Evolutionary conservation across 2,329 filamentous ascomycete genomes (phyloP), one percentile per base, ranked within the genome.

Genomic region (Beauveria medogensis): DNA sequence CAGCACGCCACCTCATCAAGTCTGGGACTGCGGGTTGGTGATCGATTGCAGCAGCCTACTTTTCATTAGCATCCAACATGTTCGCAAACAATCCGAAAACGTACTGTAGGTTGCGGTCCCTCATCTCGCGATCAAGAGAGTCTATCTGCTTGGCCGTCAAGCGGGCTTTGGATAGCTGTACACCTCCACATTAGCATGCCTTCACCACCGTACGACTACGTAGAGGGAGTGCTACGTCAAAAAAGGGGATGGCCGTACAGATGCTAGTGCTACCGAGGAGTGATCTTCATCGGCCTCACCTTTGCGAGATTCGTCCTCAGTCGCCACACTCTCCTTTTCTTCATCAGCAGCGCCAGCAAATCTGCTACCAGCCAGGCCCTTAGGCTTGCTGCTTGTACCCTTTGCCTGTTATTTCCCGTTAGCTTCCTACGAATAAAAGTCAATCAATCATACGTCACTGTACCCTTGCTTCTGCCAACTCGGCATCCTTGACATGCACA

Each of bases 181-280:
- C 5, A 12, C 43, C 43, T 50, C 55, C 10, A n/a, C 16, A 53
- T 30, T 63, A 71, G 66, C 52, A 43, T 30, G 34, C 10, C 26
- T 52, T 52, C 40, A 40, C 34, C 20, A 22, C 1, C 30, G 58
- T 22, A 22, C 7, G 22, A 30, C 20, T 34, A 37, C 55, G 30
- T 50, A 46, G 28, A 20, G 40, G 26, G 46, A 63, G 59, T 65
- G 68, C 71, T 71, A 68, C 70, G 73, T 72, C 72, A 77, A 75
- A 71, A 71, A 73, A 77, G 74, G 74, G 78, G 75, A 73, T n/a
- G 74, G 70, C 77, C 85, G 80, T 82, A 88, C 85, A 84, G 82
- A 83, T 77, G 84, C 84, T 75, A 87, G 78, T 74, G 84, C 85
- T 71, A 80, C 77, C 71, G 84, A 87, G 73, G 83, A 84, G 77